Evolutionary conservation across 257 asterid genomes (phyloP), one percentile per base, ranked within the genome.

Genomic region (Verbena officinalis): DNA sequence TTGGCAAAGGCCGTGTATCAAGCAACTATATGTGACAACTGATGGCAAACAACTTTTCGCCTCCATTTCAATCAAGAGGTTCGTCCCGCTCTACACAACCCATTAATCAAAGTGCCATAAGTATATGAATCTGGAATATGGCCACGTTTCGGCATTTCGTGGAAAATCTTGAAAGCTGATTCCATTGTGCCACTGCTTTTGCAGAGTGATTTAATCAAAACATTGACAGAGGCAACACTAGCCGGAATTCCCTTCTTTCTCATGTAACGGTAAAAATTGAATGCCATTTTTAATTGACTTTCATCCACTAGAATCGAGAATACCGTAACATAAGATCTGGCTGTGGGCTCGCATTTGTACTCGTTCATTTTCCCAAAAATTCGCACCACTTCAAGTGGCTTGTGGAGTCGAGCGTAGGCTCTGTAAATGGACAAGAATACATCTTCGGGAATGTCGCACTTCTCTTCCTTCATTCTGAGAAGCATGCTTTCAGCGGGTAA

Each of bases 331-430:
- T 90, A 94, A 5, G 97, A 77, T 70, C 65, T 90, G n/a, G 73
- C 75, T 0, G 95, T 77, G 34, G 96, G 96, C 36, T 81, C 79
- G 27, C 95, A 90, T 27, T 74, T 79, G 62, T 74, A 94, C 15
- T 84, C 90, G 73, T 81, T 86, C 94, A 84, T 81, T 77, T 52
- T 83, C 51, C 70, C 76, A 33, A 90, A 94, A 65, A 87, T 57
- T 73, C 95, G 74, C 21, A 88, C 74, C 17, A 77, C 96, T 53
- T 94, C 96, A 69, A 81, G 85, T 9, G 99, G 96, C 83, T 83
- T 84, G 81, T 94, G 99, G 24, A 88, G 91, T 34, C 97, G 70
- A 13, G 88, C 96, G 66, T 86, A 90, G 15, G 96, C 96, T 67
- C 80, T 75, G 68, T 31, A 83, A 9, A 90, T 62, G 16, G 95